Evolutionary conservation across 345 rosid species (phyloP), one percentile per base, ranked within the genome.

Genomic region (Cardamine chenopodiifolia): DNA sequence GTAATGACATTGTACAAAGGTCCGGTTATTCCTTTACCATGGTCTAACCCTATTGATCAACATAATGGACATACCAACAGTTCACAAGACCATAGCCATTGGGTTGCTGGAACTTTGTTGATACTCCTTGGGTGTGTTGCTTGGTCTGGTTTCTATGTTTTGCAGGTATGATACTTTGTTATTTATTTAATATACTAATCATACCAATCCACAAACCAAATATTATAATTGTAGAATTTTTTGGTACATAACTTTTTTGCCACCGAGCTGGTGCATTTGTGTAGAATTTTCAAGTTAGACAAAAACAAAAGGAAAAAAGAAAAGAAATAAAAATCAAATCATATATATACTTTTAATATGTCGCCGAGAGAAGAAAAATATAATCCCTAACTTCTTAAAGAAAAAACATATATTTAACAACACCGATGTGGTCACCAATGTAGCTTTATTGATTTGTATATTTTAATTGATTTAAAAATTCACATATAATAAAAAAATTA

Each of bases 1-100:
- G 80, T 85, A 44, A 89, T 89, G 93, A 80, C 97, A 39, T 19
- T 89, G 28, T 88, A 89, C 64, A 85, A 93, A 73, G 96, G 93
- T 44, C 96, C 93, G 4, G 34, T 83, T 17, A 72, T 86, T 63
- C 72, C 86, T 62, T 20, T 87, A 20, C 47, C 74, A 7, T 52
- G 81, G 83, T 82, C 88, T 11, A 61, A n/a, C 7, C 61, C 64
- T 59, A 19, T 29, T 66, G 14, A 60, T 47, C 80, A 82, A 66
- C 74, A 50, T 5, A 67, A 59, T n/a, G 79, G 73, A 62, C 35
- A 32, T 19, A 35, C 34, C 39, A 57, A 56, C 17, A 67, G 32
- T 19, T 26, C 78, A 10, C 77, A 71, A 71, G 76, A 87, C 8
- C 82, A 66, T 74, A 79, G 78, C 74, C 86, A 87, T 55, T 86